phyloP scores from a whole-genome alignment of 495 filamentous ascomycete species.

The Parathielavia hyrcaniae region DNA sequence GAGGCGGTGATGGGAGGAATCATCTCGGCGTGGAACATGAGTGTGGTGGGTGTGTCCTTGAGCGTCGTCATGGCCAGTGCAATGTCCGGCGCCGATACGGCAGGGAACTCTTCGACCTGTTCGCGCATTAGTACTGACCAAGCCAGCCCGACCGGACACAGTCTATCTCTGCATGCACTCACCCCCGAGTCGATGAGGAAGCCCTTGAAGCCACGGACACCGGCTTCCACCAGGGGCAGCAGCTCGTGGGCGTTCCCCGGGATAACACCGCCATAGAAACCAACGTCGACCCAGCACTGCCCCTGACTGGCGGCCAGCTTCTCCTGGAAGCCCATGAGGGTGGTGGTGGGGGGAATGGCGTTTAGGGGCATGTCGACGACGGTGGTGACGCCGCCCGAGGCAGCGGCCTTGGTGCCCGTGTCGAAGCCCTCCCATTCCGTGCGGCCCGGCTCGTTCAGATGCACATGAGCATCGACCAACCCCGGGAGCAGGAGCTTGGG shows the following conservation, averaged over 20 bases:
- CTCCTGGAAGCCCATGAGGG: constrained; percentile 69
- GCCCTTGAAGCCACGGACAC: constrained; percentile 94
- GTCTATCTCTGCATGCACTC: constrained; percentile 35
- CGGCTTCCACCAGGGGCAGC: constrained; percentile 70
- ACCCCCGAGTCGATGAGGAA: constrained; percentile 96
- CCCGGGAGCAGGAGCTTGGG: constrained; percentile 86
- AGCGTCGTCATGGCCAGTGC: constrained; percentile 71
- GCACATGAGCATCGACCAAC: constrained; percentile 93
- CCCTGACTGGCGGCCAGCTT: constrained; percentile 81
- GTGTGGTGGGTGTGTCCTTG: constrained; percentile 67
- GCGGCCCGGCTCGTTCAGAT: constrained; percentile 93
- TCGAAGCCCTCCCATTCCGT: constrained; percentile 99
- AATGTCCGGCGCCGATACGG: constrained; percentile 74
- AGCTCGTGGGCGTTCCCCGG: constrained; percentile 82
- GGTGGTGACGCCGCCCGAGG: constrained; percentile 95
- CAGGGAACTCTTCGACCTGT: constrained; percentile 91
- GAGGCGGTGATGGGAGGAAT: constrained; percentile 79
- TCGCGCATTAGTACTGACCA: constrained; percentile 12
- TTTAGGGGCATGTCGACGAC: constrained; percentile 98
- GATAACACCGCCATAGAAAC: constrained; percentile 94
- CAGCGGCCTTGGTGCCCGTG: constrained; percentile 87
- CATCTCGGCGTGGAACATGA: constrained; percentile 99
- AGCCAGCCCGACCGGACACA: no score
- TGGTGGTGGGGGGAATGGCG: constrained; percentile 94
- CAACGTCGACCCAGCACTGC: constrained; percentile 97